Percentiles rank a stretch among this genome's conserved stretches.
These are phyloP conservation scores for Chlorella vulgaris DNA, from an alignment of 139 green algal species.

Conservation along the genomic window DNA sequence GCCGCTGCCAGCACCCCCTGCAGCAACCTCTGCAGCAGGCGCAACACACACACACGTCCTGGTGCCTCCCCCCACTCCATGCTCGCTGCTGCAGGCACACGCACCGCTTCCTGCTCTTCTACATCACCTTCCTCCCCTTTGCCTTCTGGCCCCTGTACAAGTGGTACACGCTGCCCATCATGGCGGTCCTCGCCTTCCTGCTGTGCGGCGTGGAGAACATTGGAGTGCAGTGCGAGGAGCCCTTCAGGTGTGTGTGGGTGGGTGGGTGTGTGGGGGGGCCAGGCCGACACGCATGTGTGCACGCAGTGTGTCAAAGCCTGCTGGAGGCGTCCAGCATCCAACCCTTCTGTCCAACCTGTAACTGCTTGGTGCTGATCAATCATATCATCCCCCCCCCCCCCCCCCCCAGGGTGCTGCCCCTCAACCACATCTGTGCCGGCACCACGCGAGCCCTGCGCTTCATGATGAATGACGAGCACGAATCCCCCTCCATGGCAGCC, in stretches of 20 bases:
- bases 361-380: no score
- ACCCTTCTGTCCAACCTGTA: no score
- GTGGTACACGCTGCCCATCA: slow-evolving; percentile 48
- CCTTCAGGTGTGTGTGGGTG: neutral
- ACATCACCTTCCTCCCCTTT: slow-evolving; percentile 50
- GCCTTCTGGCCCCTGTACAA: slow-evolving; percentile 34
- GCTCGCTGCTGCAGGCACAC: slow-evolving; percentile 64
- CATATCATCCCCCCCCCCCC: no score
- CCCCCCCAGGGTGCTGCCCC: slow-evolving; percentile 16
- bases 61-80: no score
- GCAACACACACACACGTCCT: no score
- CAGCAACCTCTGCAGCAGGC: no score
- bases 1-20: no score
- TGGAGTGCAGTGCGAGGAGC: slow-evolving; percentile 23
- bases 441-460: neutral
- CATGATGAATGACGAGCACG: neutral
- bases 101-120: slow-evolving; percentile 50
- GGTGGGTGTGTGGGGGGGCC: no score
- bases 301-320: no score
- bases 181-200: slow-evolving; percentile 53
- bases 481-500: neutral
- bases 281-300: no score
- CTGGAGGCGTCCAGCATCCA: no score
- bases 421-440: slow-evolving; percentile 13
- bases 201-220: slow-evolving; percentile 59